Percentiles rank a stretch among this genome's conserved stretches.
These are phyloP conservation scores for Metschnikowia noctiluminum DNA, from an alignment of 805 yeast genomes.

Conservation along the genomic window DNA sequence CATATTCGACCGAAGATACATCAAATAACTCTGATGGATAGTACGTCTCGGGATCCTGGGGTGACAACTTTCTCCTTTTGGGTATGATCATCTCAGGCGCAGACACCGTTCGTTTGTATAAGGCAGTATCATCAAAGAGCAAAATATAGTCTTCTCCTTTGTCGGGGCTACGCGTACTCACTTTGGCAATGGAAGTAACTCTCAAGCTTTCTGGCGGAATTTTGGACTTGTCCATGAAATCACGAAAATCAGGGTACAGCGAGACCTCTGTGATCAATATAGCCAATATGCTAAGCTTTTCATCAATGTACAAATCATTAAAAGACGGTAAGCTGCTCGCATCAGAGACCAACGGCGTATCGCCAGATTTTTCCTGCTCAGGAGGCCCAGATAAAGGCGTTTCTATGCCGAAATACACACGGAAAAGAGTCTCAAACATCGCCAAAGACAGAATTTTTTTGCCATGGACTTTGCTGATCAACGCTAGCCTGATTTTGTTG, in stretches of 20 bases:
- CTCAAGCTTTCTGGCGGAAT: conserved; percentile 25
- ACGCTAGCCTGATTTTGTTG: conserved; percentile 41
- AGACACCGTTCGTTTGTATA: conserved; percentile 39
- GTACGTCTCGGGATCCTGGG: conserved; percentile 29
- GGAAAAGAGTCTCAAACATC: conserved; percentile 32
- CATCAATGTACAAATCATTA: conserved; percentile 38
- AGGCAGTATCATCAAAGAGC: conserved; percentile 48
- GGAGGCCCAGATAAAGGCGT: conserved; percentile 30
- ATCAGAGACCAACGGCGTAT: conserved; percentile 6
- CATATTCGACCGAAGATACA: conserved; percentile 26
- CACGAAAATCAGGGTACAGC: conserved; percentile 43
- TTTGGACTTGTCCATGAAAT: conserved; percentile 41
- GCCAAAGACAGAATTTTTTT: conserved; percentile 27
- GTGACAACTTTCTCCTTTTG: conserved; percentile 32
- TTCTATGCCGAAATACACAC: conserved; percentile 32
- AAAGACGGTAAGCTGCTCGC: conserved; percentile 29
- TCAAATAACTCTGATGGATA: conserved; percentile 32
- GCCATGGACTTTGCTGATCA: conserved; percentile 41
- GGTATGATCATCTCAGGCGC: conserved; percentile 32
- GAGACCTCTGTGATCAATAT: conserved; percentile 43
- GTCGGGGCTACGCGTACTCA: background rate
- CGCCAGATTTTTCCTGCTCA: conserved; percentile 21
- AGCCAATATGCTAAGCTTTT: conserved; percentile 49
- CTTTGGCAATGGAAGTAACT: conserved; percentile 13
- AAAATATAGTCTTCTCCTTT: conserved; percentile 34